Conservation (phyloP, 352 stramenopile species). For the Globisporangium alternatum region DNA sequence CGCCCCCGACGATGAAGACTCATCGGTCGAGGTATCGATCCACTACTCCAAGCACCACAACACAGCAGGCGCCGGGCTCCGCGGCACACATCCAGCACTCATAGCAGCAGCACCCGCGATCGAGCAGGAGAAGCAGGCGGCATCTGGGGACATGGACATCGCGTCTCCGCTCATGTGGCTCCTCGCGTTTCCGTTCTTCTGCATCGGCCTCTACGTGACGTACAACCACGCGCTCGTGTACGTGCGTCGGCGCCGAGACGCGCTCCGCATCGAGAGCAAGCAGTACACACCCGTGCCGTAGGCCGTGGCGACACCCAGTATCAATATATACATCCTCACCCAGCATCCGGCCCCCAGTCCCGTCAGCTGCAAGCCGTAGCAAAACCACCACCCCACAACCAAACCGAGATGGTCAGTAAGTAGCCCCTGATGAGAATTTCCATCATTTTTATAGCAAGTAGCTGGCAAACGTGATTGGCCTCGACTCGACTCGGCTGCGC, state of each 20-base stretch:
- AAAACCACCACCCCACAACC: background rate
- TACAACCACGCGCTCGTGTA: slow-evolving; percentile 37
- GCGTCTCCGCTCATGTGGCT: slow-evolving; percentile 41
- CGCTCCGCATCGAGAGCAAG: slow-evolving; percentile 59
- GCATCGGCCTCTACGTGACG: slow-evolving; percentile 54
- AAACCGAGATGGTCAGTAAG: background rate
- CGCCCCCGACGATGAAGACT: slow-evolving; percentile 34
- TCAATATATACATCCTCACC: background rate
- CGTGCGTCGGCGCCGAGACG: slow-evolving; percentile 51
- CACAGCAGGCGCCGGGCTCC: slow-evolving; percentile 23
- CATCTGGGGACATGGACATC: slow-evolving; percentile 19
- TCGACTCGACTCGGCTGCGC: background rate
- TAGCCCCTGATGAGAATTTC: background rate
- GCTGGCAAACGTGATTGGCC: background rate
- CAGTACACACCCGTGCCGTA: slow-evolving; percentile 60
- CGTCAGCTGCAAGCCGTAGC: background rate
- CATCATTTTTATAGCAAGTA: slow-evolving; percentile 5
- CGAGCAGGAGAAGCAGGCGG: slow-evolving; percentile 20
- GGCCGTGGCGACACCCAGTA: background rate
- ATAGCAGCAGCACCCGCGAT: slow-evolving; percentile 19
- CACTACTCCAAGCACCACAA: slow-evolving; percentile 56
- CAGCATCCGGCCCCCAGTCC: background rate
- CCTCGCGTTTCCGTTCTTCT: slow-evolving; percentile 62
- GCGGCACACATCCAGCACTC: slow-evolving; percentile 19
- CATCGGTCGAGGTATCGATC: slow-evolving; percentile 56